phyloP scores from a whole-genome alignment of 306 rosid genomes.

The Arachis stenosperma region DNA sequence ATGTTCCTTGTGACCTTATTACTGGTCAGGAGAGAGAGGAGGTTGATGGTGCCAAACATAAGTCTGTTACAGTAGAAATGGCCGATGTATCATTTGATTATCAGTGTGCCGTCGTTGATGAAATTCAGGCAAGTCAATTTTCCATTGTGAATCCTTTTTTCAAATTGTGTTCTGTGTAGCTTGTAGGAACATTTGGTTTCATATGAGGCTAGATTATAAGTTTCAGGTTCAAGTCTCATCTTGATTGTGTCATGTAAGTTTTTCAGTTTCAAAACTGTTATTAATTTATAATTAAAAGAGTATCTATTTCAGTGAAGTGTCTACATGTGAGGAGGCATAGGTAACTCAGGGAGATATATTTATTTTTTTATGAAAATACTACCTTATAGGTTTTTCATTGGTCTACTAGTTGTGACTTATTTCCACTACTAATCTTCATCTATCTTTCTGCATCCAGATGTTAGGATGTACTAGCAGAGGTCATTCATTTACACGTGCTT shows the following conservation, averaged over 20 bases:
- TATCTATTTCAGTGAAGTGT: slow-evolving; percentile 32
- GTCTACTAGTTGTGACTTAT: slow-evolving; percentile 24
- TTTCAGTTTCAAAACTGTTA: slow-evolving; percentile 19
- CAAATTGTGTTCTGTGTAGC: slow-evolving; percentile 11
- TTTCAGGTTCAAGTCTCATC: slow-evolving; percentile 33
- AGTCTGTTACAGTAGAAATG: slow-evolving; percentile 96
- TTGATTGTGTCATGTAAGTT: not conserved
- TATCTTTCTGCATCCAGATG: slow-evolving; percentile 62
- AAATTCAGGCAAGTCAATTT: slow-evolving; percentile 79
- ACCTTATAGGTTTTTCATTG: slow-evolving; percentile 13
- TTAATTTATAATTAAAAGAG: not conserved
- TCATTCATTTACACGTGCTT: slow-evolving; percentile 85
- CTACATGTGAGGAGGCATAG: slow-evolving; percentile 20
- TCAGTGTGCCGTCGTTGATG: slow-evolving; percentile 86
- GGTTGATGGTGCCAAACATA: slow-evolving; percentile 86
- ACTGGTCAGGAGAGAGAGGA: slow-evolving; percentile 94
- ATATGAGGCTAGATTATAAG: slow-evolving; percentile 18
- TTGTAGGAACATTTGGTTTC: slow-evolving; percentile 14
- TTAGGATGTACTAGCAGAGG: slow-evolving; percentile 86
- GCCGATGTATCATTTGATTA: slow-evolving; percentile 78
- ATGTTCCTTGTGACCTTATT: slow-evolving; percentile 82
- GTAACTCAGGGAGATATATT: slow-evolving; percentile 23
- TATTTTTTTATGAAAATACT: slow-evolving; percentile 14
- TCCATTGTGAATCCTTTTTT: slow-evolving; percentile 39
- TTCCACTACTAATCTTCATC: slow-evolving; percentile 15